Percentiles rank a stretch among this genome's conserved stretches.
Conservation (phyloP, 176 grass and related monocot genomes). For the Eleusine coracana region DNA sequence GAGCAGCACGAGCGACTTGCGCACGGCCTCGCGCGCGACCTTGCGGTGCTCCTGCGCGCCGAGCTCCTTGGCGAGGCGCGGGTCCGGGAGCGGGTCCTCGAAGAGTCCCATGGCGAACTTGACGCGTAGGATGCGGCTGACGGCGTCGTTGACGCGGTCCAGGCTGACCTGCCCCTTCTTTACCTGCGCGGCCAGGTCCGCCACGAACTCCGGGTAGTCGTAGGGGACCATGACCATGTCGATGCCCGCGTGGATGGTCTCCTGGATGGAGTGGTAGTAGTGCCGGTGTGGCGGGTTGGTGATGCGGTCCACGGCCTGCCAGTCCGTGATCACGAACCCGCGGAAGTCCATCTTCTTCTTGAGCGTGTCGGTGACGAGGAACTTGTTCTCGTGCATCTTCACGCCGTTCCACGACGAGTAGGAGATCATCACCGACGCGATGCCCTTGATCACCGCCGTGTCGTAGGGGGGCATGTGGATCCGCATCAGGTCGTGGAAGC, state of each 20-base stretch:
- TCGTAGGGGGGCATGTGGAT: constrained; percentile 91
- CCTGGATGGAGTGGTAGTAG: constrained; percentile 76
- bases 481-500: constrained; percentile 65
- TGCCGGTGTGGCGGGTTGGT: constrained; percentile 54
- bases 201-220: constrained; percentile 64
- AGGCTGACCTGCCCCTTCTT: constrained; percentile 48
- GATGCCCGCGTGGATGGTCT: constrained; percentile 71
- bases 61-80: constrained; percentile 49
- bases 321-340: constrained; percentile 88
- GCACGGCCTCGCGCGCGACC: constrained; percentile 66
- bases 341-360: constrained; percentile 71
- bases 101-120: constrained; percentile 91
- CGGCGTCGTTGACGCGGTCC: constrained; percentile 72
- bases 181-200: constrained; percentile 48
- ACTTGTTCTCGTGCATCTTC: constrained; percentile 84
- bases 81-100: constrained; percentile 72
- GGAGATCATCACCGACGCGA: constrained; percentile 78
- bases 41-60: constrained; percentile 66
- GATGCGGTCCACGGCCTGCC: constrained; percentile 77
- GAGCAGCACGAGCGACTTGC: constrained; percentile 80
- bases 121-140: constrained; percentile 81
- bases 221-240: constrained; percentile 94
- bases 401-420: constrained; percentile 87
- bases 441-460: constrained; percentile 67
- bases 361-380: constrained; percentile 73